A percentile compares a stretch with the other conserved stretches of the same genome.
phyloP scores from a whole-genome alignment of 345 rosid genomes.

The Moringa oleifera region DNA sequence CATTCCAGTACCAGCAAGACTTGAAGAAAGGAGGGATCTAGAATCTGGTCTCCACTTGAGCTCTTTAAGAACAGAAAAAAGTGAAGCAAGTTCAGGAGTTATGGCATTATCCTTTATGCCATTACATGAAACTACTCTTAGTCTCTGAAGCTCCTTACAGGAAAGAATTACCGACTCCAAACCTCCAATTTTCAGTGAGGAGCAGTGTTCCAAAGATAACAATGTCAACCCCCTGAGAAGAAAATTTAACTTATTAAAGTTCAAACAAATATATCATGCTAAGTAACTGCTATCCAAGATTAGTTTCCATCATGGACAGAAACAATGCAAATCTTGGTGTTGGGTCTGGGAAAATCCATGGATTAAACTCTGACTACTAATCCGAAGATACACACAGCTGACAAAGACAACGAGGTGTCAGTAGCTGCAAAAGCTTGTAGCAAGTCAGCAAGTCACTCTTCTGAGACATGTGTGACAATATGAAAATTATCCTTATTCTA shows the following conservation, averaged over 20 bases:
- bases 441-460: too few relatives aligned
- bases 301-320: neutral
- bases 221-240: constrained; percentile 45
- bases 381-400: too few relatives aligned
- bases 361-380: too few relatives aligned
- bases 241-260: constrained; percentile 6
- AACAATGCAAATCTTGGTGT: neutral
- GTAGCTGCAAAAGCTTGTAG: too few relatives aligned
- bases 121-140: constrained; percentile 45
- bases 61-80: constrained; percentile 55
- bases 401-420: too few relatives aligned
- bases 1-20: constrained; percentile 47
- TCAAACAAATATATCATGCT: neutral
- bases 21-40: constrained; percentile 38
- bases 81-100: constrained; percentile 41
- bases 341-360: neutral
- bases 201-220: constrained; percentile 52
- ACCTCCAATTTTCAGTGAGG: constrained; percentile 50
- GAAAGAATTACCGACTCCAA: constrained; percentile 43
- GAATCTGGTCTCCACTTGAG: constrained; percentile 69
- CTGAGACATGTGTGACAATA: too few relatives aligned
- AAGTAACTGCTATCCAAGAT: neutral
- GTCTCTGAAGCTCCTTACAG: constrained; percentile 47
- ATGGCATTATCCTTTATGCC: constrained; percentile 48
- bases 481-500: too few relatives aligned